phyloP scores from a whole-genome alignment of 441 rosid genomes.

The Jatropha podagrica region DNA sequence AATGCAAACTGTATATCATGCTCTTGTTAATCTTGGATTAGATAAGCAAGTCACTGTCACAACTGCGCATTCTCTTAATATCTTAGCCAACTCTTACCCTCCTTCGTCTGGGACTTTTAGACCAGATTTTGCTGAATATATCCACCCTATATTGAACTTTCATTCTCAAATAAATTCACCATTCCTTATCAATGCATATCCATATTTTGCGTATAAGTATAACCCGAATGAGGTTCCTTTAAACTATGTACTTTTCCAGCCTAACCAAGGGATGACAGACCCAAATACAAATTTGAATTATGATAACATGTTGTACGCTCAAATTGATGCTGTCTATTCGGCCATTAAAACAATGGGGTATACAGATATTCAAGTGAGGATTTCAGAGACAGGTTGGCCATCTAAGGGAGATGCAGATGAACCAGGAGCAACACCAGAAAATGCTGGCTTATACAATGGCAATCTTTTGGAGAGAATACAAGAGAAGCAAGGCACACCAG shows the following conservation, averaged over 20 bases:
- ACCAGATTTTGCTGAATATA: slow-evolving; percentile 44
- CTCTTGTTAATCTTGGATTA: slow-evolving; percentile 48
- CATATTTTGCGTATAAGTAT: slow-evolving; percentile 72
- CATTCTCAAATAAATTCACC: slow-evolving; percentile 60
- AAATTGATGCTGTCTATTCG: slow-evolving; percentile 72
- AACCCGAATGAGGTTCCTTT: slow-evolving; percentile 49
- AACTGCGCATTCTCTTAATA: slow-evolving; percentile 57
- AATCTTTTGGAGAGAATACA: slow-evolving; percentile 55
- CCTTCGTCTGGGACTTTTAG: slow-evolving; percentile 69
- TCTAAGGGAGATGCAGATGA: slow-evolving; percentile 71
- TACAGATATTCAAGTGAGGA: slow-evolving; percentile 47
- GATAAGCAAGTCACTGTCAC: slow-evolving; percentile 63
- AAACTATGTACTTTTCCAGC: slow-evolving; percentile 71
- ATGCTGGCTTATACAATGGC: slow-evolving; percentile 64
- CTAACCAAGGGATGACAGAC: slow-evolving; percentile 60
- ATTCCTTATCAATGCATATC: slow-evolving; percentile 79
- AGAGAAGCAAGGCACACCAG: slow-evolving; percentile 63
- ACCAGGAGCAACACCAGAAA: slow-evolving; percentile 61
- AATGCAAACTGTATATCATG: slow-evolving; percentile 36
- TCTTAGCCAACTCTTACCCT: slow-evolving; percentile 58
- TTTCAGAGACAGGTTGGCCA: slow-evolving; percentile 95
- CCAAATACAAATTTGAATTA: slow-evolving; percentile 60
- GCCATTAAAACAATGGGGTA: slow-evolving; percentile 74
- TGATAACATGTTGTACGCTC: slow-evolving; percentile 90
- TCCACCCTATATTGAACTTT: slow-evolving; percentile 57